phyloP scores from a whole-genome alignment of 306 rosid genomes.

The Lotus japonicus region DNA sequence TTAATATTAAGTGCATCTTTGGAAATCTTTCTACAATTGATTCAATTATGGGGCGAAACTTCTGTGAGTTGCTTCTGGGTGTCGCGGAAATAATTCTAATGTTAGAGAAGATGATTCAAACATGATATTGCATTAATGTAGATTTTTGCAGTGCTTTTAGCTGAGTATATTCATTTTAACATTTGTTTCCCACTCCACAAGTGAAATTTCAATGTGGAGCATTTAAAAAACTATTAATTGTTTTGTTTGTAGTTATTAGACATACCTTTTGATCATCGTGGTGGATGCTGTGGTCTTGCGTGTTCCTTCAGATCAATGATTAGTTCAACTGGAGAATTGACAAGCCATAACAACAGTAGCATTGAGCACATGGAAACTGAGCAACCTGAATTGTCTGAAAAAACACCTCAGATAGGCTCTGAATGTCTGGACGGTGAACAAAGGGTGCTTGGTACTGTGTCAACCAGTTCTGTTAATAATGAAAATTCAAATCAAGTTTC shows the following conservation, averaged over 20 bases:
- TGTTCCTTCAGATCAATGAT: constrained; percentile 23
- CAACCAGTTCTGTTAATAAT: constrained; percentile 6
- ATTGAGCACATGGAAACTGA: constrained; percentile 34
- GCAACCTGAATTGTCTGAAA: constrained; percentile 30
- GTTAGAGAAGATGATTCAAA: too few relatives aligned
- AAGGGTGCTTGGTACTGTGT: constrained; percentile 17
- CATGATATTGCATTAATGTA: not conserved
- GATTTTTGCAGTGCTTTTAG: constrained; percentile 10
- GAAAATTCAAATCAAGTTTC: constrained; percentile 29
- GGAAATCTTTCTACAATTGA: too few relatives aligned
- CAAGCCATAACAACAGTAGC: constrained; percentile 13
- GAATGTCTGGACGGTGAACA: constrained; percentile 30
- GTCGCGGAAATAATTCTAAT: too few relatives aligned
- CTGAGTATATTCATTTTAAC: not conserved
- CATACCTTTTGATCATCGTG: constrained; percentile 29
- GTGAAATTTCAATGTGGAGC: not conserved
- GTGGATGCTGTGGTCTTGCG: constrained; percentile 25
- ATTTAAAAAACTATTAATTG: not conserved
- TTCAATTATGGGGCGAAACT: too few relatives aligned
- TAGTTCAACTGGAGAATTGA: constrained; percentile 25
- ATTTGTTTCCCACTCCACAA: not conserved
- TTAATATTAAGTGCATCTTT: not conserved
- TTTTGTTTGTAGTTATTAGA: constrained; percentile 18
- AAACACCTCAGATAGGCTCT: constrained; percentile 28
- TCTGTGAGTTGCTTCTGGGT: too few relatives aligned